phyloP scores from a whole-genome alignment of 1,139 yeast species.

The Scheffersomyces parashehatae region DNA sequence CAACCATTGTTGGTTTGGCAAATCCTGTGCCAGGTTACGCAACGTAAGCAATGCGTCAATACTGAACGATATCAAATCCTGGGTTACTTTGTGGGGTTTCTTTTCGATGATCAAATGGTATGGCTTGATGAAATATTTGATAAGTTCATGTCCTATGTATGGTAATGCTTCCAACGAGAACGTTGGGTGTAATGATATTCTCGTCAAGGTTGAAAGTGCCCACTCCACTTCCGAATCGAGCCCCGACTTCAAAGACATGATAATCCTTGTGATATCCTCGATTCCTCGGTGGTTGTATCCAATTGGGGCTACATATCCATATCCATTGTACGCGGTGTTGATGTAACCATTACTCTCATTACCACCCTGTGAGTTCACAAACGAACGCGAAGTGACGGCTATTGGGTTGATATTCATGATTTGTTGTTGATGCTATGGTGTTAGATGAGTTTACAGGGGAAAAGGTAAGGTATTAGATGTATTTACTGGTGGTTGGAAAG shows the following conservation, averaged over 20 bases:
- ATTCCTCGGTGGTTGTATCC: slow-evolving; percentile 48
- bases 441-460: no score
- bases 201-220: slow-evolving; percentile 63
- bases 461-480: no score
- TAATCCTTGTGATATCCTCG: slow-evolving; percentile 57
- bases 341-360: slow-evolving; percentile 11
- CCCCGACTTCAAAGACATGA: slow-evolving; percentile 63
- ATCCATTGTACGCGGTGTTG: slow-evolving; percentile 17
- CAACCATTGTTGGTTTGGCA: slow-evolving; percentile 77
- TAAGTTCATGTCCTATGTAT: slow-evolving; percentile 51
- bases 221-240: slow-evolving; percentile 62
- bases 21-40: slow-evolving; percentile 81
- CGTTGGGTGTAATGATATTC: slow-evolving; percentile 40
- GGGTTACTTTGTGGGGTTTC: slow-evolving; percentile 21
- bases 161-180: slow-evolving; percentile 51
- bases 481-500: no score
- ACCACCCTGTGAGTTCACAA: neutral
- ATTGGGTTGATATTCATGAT: neutral
- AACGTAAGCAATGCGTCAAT: slow-evolving; percentile 69
- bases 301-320: slow-evolving; percentile 14
- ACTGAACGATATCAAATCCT: slow-evolving; percentile 42
- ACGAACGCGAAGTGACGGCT: neutral
- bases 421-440: no score
- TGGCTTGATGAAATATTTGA: slow-evolving; percentile 42
- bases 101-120: slow-evolving; percentile 27